These are phyloP conservation scores for Lolium multiflorum DNA, from an alignment of 176 grass and related monocot species.

Conservation along the genomic window DNA sequence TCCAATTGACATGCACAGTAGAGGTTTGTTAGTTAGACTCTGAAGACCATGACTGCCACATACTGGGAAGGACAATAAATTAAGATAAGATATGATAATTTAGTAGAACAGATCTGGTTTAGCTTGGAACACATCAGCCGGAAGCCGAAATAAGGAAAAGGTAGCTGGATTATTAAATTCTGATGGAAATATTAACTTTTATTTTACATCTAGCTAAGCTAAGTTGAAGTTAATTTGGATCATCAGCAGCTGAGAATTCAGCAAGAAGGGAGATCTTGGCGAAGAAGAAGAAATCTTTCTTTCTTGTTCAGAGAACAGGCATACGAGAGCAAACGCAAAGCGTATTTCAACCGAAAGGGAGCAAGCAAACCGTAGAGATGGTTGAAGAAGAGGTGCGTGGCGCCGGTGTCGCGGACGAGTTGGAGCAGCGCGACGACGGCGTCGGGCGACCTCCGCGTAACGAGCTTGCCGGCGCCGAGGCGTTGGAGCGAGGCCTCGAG, in stretches of 20 bases:
- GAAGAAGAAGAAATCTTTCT: background rate
- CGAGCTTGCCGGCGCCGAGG: slow-evolving; percentile 69
- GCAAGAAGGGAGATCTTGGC: slow-evolving; percentile 6
- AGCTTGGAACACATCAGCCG: slow-evolving; percentile 29
- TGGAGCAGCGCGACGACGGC: slow-evolving; percentile 69
- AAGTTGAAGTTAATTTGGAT: background rate
- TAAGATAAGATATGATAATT: slow-evolving; percentile 1
- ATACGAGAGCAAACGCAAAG: background rate
- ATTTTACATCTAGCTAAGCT: slow-evolving; percentile 17
- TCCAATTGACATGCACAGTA: background rate
- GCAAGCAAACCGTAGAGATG: slow-evolving; percentile 79
- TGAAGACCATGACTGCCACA: slow-evolving; percentile 25
- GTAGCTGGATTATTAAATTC: background rate
- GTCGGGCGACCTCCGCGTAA: slow-evolving; percentile 70
- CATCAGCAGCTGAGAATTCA: slow-evolving; percentile 2
- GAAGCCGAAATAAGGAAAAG: background rate
- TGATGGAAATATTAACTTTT: background rate
- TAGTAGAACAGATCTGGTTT: slow-evolving; percentile 33
- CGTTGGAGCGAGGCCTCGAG: slow-evolving; percentile 76
- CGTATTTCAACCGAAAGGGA: background rate
- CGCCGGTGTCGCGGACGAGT: slow-evolving; percentile 65
- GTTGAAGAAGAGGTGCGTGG: slow-evolving; percentile 95
- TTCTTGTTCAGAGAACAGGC: background rate
- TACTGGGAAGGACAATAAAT: slow-evolving; percentile 11
- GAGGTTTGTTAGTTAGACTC: slow-evolving; percentile 14